Evolutionary conservation across 257 asterid species (phyloP).

Genomic region (Solanum verrucosum): DNA sequence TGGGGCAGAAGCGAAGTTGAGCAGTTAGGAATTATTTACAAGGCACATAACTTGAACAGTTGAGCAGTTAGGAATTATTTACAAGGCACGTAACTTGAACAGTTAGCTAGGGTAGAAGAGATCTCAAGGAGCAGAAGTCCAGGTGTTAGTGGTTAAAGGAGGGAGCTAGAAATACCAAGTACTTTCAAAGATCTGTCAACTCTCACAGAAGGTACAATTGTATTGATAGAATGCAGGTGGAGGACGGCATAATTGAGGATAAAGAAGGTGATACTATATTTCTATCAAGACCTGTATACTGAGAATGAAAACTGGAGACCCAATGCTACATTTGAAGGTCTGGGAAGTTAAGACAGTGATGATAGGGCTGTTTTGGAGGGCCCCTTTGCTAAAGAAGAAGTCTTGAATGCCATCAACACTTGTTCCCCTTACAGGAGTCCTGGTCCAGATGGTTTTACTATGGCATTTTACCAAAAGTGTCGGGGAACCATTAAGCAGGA

Average conservation of each 20-base stretch:
- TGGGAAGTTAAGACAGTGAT: neutral
- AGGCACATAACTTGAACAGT: no score
- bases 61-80: no score
- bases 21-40: no score
- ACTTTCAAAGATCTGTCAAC: neutral
- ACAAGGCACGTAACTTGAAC: no score
- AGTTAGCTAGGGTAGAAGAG: no score
- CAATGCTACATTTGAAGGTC: neutral
- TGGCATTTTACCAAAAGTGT: neutral
- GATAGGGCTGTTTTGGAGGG: neutral
- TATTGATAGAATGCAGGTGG: neutral
- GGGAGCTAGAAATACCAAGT: neutral
- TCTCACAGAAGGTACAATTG: neutral
- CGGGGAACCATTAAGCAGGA: neutral
- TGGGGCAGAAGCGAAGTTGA: no score
- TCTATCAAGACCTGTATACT: neutral
- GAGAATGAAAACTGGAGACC: neutral
- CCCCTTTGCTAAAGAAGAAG: neutral
- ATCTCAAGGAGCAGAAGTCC: neutral
- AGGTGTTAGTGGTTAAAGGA: neutral
- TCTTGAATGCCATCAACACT: neutral
- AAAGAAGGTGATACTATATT: no score
- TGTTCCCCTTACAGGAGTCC: neutral
- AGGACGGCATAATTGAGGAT: no score
- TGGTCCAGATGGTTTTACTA: neutral